Conservation (phyloP, 805 yeast genomes). For the Brettanomyces anomalus region DNA sequence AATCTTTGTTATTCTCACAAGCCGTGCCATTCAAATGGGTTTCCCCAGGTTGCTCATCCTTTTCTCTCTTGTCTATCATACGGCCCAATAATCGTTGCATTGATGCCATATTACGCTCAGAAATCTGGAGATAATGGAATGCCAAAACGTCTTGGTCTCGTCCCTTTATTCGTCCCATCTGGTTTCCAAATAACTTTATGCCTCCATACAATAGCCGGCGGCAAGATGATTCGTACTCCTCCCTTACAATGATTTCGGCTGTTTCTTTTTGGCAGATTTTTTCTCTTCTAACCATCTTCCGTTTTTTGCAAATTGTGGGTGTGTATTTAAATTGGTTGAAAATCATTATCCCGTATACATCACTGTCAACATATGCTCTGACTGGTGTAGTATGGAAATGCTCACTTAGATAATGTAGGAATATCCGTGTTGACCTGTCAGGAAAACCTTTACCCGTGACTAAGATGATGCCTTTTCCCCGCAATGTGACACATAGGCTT, state of each 20-base stretch:
- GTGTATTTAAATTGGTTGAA: conserved; percentile 26
- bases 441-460: conserved; percentile 67
- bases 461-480: conserved; percentile 18
- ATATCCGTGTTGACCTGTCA: conserved; percentile 41
- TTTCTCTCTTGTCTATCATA: neutral
- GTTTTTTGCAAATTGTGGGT: neutral
- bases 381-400: conserved; percentile 25
- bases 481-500: conserved; percentile 17
- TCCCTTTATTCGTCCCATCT: neutral
- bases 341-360: conserved; percentile 54
- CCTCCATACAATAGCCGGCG: conserved; percentile 1
- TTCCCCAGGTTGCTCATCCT: neutral
- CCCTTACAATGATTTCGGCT: neutral
- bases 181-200: conserved; percentile 1
- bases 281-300: too few relatives aligned
- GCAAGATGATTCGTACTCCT: neutral
- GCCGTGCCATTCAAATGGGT: neutral
- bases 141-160: neutral
- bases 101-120: neutral
- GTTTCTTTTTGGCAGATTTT: neutral
- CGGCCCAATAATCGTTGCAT: conserved; percentile 1
- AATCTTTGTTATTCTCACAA: neutral
- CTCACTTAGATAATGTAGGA: conserved; percentile 26
- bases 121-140: neutral
- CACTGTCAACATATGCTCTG: conserved; percentile 50